Conservation (phyloP, 176 grass and related monocot species). For the Neostapfia colusana region DNA sequence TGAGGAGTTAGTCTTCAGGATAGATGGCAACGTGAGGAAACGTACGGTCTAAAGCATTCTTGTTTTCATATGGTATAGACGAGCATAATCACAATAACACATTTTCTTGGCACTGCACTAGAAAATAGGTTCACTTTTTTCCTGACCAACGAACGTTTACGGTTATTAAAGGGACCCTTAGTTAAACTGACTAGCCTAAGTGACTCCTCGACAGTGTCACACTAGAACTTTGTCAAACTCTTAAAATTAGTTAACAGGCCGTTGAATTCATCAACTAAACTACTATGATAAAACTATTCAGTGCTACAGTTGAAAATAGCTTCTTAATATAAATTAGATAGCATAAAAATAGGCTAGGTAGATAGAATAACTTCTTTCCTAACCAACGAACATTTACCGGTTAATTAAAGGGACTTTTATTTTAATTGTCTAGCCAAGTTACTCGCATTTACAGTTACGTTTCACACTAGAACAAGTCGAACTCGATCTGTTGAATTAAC, state of each 20-base stretch:
- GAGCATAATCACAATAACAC: background rate
- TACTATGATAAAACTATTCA: too few relatives aligned
- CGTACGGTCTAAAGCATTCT: constrained; percentile 32
- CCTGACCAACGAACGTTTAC: too few relatives aligned
- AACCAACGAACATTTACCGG: background rate
- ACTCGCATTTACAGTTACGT: background rate
- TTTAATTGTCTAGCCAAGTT: background rate
- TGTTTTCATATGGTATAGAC: background rate
- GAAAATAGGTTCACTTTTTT: too few relatives aligned
- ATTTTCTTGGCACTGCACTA: background rate
- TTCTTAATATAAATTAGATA: too few relatives aligned
- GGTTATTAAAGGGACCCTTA: too few relatives aligned
- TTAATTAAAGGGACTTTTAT: background rate
- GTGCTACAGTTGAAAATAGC: too few relatives aligned
- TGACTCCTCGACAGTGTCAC: too few relatives aligned
- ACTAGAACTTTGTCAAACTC: too few relatives aligned
- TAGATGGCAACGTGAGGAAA: background rate
- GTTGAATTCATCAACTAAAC: too few relatives aligned
- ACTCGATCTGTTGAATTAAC: background rate
- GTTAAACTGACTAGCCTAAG: too few relatives aligned
- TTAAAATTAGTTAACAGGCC: too few relatives aligned
- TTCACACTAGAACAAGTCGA: background rate
- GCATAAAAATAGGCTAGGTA: too few relatives aligned
- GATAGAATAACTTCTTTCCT: background rate
- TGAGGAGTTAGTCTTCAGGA: background rate